A percentile compares a stretch with the other conserved stretches of the same genome.
phyloP scores from a whole-genome alignment of 208 protist species.

The Trypanosoma rangeli region DNA sequence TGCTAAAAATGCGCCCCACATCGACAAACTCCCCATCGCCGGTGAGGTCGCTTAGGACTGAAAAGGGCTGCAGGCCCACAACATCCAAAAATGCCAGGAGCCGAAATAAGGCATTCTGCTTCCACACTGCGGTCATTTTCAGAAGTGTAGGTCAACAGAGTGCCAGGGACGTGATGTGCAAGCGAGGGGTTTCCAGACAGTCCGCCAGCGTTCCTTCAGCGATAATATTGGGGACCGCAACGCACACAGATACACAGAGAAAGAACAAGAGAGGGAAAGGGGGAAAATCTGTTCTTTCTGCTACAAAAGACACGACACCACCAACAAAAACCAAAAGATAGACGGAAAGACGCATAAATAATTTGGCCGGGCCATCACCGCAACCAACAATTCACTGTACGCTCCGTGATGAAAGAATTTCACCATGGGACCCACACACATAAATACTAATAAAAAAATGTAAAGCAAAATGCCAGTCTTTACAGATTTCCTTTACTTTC shows the following conservation, averaged over 20 bases:
- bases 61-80: slow-evolving; percentile 68
- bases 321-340: neutral
- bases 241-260: neutral
- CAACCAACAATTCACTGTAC: neutral
- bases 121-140: slow-evolving; percentile 33
- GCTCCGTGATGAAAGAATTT: neutral
- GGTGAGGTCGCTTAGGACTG: slow-evolving; percentile 24
- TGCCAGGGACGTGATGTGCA: neutral
- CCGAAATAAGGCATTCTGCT: slow-evolving; percentile 68
- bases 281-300: neutral
- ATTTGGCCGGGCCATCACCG: neutral
- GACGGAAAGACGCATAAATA: neutral
- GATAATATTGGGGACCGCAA: neutral
- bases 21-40: slow-evolving; percentile 46
- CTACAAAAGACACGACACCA: neutral
- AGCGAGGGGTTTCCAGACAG: neutral
- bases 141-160: neutral
- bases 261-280: too few species aligned
- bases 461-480: too few species aligned
- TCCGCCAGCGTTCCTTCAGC: neutral
- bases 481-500: neutral
- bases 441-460: neutral
- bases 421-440: neutral
- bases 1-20: slow-evolving; percentile 33
- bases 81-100: slow-evolving; percentile 83